Evolutionary conservation across 1,284 basidiomycete species (phyloP), one percentile per base, ranked within the genome.

Genomic region (Moniliella sp.): DNA sequence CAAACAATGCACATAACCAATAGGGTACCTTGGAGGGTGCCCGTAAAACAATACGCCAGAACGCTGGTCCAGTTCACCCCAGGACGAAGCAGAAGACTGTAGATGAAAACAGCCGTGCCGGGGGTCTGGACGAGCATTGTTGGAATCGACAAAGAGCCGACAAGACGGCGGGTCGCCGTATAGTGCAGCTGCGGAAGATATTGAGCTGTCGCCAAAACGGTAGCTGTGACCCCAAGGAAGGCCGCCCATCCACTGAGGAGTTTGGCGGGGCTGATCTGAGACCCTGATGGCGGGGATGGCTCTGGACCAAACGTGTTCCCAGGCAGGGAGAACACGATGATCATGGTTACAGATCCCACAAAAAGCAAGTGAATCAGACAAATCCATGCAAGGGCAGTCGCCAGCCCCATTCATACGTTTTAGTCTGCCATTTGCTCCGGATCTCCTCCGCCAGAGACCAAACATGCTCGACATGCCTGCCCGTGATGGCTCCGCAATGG

Each of bases 41-140:
- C 84, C 0, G 84, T 75, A 19, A 84, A 75, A 7, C 77, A 75
- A 51, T 78, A 91, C 18, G 76, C 40, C 13, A 53, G 39, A 3
- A 48, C 39, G 17, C 48, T 52, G 5, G 45, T 48, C 51, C 42
- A 42, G 27, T 37, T 37, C 21, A 34, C 45, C 3, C 57, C 58
- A 10, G 56, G 55, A 31, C 48, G 49, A 12, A 50, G 35, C 2
- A 55, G 45, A 5, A 61, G 39, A n/a, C n/a, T 80, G 25, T 78
- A 57, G 9, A 84, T 77, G 72, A 97, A 93, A 23, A 84, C 61
- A 13, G 82, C 67, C 1, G 78, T 77, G 2, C 88, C 88, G 0
- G 88, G 88, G 4, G 75, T 82, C 62, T 97, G 86, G 14, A 97
- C 76, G 28, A 72, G 65, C 88, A 97, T 93, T 71, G n/a, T n/a